Base-by-base conservation (phyloP, 352 stramenopile species). In the Globisporangium splendens region DNA sequence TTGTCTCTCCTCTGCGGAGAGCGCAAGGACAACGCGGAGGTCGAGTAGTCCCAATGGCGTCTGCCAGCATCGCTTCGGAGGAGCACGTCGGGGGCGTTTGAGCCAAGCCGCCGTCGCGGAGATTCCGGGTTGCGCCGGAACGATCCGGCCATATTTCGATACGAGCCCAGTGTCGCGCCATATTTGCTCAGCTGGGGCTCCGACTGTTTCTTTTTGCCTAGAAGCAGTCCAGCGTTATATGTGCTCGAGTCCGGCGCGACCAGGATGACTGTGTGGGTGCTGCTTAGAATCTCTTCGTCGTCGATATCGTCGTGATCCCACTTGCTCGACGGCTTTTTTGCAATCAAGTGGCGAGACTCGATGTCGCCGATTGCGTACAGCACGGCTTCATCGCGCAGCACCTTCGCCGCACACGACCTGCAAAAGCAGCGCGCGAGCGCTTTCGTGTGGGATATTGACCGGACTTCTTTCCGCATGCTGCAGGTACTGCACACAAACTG, bases 361-460 rank as follows among this genome's bases (percentile, higher is more conserved):
- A 77, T 67, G 50, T 90, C 77, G 15, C 65, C 62, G 2, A 70
- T 57, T 8, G 75, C 74, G 24, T 83, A 88, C 41, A 73, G 48
- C 24, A 69, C 70, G 18, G 78, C 66, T 59, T 90, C 76, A 41
- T 84, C 72, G 10, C 63, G 74, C 20, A 83, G 46, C 39, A 88
- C 72, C 31, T 73, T 83, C 22, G 61, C 61, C 28, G 86, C 62
- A 50, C 80, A 90, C 50, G 73, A 62, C 43, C 75, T 75, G 52
- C 80, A 90, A 46, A 90, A 86, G 63, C 77, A 88, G 8, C 76
- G 72, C 1, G 77, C 62, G 0, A 75, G 43, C 5, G 62, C 55
- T 2, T 61, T 44, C 1, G 39, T 51, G 0, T 57, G 53, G 5
- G 63, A 54, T n/a, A 68, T 66, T 1, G 69, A 62, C 41, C 78